Evolutionary conservation across 129 eudicot species (phyloP).

Genomic region (Chrysanthemum lavandulifolium): DNA sequence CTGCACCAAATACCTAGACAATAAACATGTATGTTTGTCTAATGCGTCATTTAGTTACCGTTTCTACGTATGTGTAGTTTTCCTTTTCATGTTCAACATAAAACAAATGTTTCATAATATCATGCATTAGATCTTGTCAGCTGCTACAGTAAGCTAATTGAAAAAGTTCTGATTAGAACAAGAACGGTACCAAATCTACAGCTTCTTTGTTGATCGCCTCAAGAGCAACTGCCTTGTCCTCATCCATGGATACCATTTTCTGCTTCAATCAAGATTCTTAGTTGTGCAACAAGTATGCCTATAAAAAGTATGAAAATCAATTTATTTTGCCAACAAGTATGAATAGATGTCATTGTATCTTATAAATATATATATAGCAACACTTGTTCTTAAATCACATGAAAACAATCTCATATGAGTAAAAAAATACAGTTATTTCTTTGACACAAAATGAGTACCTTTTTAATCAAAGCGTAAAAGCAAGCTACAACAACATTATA

Average conservation of each 20-base stretch:
- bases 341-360: not conserved
- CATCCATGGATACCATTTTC: slow-evolving; percentile 34
- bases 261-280: slow-evolving; percentile 21
- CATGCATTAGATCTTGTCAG: slow-evolving; percentile 10
- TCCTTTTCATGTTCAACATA: not conserved
- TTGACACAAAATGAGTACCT: slow-evolving; percentile 32
- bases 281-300: slow-evolving; percentile 19
- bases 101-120: not conserved
- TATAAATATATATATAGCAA: not conserved
- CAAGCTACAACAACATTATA: slow-evolving; percentile 8
- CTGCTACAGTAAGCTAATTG: slow-evolving; percentile 10
- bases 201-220: slow-evolving; percentile 65
- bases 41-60: not conserved
- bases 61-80: not conserved
- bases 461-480: not conserved
- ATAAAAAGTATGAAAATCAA: slow-evolving; percentile 2
- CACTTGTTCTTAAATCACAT: not conserved
- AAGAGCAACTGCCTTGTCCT: slow-evolving; percentile 45
- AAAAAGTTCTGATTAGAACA: not conserved
- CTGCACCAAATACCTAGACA: not conserved
- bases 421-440: slow-evolving; percentile 1
- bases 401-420: not conserved
- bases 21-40: not conserved
- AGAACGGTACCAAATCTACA: slow-evolving; percentile 52
- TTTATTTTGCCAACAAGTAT: not conserved